These are phyloP conservation scores for Baorangia bicolor DNA, from an alignment of 768 basidiomycete genomes.

Conservation along the genomic window DNA sequence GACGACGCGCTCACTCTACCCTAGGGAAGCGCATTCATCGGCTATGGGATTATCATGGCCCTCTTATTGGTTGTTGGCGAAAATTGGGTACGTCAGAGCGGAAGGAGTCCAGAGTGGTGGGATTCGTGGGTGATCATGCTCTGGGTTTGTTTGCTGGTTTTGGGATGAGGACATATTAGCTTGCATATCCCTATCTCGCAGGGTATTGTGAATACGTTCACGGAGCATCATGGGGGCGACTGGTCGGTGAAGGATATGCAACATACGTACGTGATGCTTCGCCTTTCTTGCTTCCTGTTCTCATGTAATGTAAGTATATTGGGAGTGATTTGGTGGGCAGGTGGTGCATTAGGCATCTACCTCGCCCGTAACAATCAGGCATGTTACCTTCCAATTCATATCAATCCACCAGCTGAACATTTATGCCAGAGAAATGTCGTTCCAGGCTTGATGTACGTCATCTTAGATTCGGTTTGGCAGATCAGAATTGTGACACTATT, in stretches of 20 bases:
- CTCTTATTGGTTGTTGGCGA: constrained; percentile 78
- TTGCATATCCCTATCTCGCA: neutral
- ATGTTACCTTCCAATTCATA: constrained; percentile 14
- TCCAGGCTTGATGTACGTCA: constrained; percentile 73
- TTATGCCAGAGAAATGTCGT: constrained; percentile 65
- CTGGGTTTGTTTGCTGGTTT: constrained; percentile 42
- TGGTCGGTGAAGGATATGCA: constrained; percentile 97
- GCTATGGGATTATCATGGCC: constrained; percentile 79
- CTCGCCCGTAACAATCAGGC: constrained; percentile 78
- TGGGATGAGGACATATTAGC: neutral
- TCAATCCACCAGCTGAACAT: neutral
- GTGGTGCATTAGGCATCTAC: constrained; percentile 85
- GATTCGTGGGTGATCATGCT: constrained; percentile 67
- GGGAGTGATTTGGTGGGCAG: constrained; percentile 70
- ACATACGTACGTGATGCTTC: constrained; percentile 63
- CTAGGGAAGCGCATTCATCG: constrained; percentile 84
- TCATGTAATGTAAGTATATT: constrained; percentile 48
- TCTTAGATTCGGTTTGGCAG: neutral
- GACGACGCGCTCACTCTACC: constrained; percentile 6
- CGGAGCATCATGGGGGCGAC: constrained; percentile 75
- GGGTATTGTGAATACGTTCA: constrained; percentile 81
- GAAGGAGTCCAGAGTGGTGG: constrained; percentile 81
- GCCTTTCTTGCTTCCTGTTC: neutral
- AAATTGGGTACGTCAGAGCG: constrained; percentile 68
- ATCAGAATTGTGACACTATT: neutral